Percentiles rank a stretch among this genome's conserved stretches.
Conservation (phyloP, 1,284 basidiomycete genomes). For the Cryptococcus floricola region DNA sequence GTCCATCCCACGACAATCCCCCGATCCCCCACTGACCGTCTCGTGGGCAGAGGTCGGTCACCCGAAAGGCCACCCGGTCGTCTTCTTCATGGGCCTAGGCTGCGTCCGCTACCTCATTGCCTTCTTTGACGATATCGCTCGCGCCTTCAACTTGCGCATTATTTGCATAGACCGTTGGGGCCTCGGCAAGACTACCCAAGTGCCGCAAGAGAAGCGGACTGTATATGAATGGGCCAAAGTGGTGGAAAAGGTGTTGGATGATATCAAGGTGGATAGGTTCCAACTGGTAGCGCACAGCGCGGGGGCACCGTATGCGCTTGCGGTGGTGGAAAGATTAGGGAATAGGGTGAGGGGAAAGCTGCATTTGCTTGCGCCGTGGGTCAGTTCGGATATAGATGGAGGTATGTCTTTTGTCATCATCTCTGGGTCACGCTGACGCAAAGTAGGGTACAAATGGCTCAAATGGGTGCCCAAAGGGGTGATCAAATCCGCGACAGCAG, state of each 20-base stretch:
- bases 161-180: slow-evolving; percentile 98
- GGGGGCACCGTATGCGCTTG: slow-evolving; percentile 89
- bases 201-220: slow-evolving; percentile 64
- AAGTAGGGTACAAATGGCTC: slow-evolving; percentile 87
- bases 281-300: slow-evolving; percentile 95
- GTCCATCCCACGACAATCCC: slow-evolving; percentile 62
- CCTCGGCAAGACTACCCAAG: slow-evolving; percentile 73
- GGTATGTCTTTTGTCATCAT: slow-evolving; percentile 53
- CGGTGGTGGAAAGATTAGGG: slow-evolving; percentile 70
- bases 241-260: slow-evolving; percentile 82
- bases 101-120: slow-evolving; percentile 92
- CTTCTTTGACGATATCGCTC: slow-evolving; percentile 92
- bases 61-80: slow-evolving; percentile 72
- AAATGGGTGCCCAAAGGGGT: slow-evolving; percentile 93
- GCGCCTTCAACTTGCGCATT: slow-evolving; percentile 74
- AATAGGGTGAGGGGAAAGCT: slow-evolving; percentile 77
- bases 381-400: slow-evolving; percentile 72
- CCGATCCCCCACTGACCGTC: slow-evolving; percentile 71
- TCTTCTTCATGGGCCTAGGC: slow-evolving; percentile 89
- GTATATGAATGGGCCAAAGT: slow-evolving; percentile 87
- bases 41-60: slow-evolving; percentile 88
- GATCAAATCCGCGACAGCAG: slow-evolving; percentile 89
- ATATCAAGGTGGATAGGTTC: slow-evolving; percentile 71
- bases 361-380: slow-evolving; percentile 94
- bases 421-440: not conserved